Evolutionary conservation across 148 eudicot species (phyloP), one percentile per base, ranked within the genome.

Genomic region (Arbutus unedo): DNA sequence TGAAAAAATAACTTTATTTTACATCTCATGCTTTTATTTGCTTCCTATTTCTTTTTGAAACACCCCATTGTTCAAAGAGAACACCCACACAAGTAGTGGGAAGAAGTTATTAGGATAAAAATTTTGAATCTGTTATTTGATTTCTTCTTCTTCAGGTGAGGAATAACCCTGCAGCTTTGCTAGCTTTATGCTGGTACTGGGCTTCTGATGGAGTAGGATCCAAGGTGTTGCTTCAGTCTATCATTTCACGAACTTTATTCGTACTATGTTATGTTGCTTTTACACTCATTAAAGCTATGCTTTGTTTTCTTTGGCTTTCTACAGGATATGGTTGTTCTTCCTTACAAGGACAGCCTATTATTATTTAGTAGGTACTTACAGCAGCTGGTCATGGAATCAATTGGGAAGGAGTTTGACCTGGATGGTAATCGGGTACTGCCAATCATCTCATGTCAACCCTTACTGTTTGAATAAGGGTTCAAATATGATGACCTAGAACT

Each of bases 181-280:
- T 97, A n/a, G 98, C 99, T 80, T 85, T 97, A 72, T 92, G 96
- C 85, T 97, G 99, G 99, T 97, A 93, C 75, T 97, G 98, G 99
- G 97, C 95, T 73, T 83, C 99, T 80, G 99, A 90, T 85, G 99
- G 99, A 82, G 94, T 97, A 9, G 99, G 99, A 87, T 93, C 99
- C 60, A 97, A 97, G 99, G 99, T 97, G 81, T 53, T 73, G 59
- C 75, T 66, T 80, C 82, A 73, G 6, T 74, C 68, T 68, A 13
- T 60, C 19, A 82, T 57, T 73, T n/a, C 60, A 19, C 38, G 31
- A 54, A 82, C 70, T 76, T 78, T 50, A 25, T 77, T 41, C 47
- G 21, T 76, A 41, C 25, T 21, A 18, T 73, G 10, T 55, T 80
- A 76, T 74, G 14, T 51, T 76, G 53, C 41, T 44, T 57, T 76